Percentiles rank a stretch among this genome's conserved stretches.
Conservation (phyloP, 2,329 filamentous ascomycete genomes). For the Chaetomiaceae sp. region DNA sequence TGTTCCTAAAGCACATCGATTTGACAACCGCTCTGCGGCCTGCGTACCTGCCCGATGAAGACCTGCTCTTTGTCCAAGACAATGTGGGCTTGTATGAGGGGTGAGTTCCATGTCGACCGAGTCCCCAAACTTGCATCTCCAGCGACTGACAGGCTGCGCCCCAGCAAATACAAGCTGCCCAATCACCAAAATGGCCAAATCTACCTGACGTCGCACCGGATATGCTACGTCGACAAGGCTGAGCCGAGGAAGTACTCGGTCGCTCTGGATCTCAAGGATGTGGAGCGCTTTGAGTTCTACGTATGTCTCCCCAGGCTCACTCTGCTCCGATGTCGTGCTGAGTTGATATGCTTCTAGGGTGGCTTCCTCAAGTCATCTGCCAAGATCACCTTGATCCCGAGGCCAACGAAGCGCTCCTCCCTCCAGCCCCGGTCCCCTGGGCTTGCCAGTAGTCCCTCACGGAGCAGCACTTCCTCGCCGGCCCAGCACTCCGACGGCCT, state of each 20-base stretch:
- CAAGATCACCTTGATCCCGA: constrained; percentile 86
- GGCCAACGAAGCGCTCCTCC: constrained; percentile 64
- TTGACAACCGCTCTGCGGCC: constrained; percentile 94
- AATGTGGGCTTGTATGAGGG: constrained; percentile 96
- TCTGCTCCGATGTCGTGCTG: constrained; percentile 16
- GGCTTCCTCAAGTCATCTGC: constrained; percentile 93
- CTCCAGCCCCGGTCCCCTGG: constrained; percentile 51
- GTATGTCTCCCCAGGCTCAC: constrained; percentile 38
- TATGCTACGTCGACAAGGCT: constrained; percentile 88
- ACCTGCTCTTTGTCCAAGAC: constrained; percentile 93
- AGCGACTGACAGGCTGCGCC: not conserved
- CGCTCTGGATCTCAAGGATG: constrained; percentile 81
- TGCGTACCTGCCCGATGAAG: constrained; percentile 87
- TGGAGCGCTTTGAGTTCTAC: constrained; percentile 88
- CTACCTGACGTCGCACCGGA: constrained; percentile 91
- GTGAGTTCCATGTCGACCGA: constrained; percentile 48
- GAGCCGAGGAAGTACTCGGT: constrained; percentile 82
- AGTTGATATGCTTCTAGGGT: constrained; percentile 48
- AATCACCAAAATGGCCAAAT: constrained; percentile 94
- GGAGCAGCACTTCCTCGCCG: constrained; percentile 43
- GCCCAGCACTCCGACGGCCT: constrained; percentile 40
- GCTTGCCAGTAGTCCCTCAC: constrained; percentile 42
- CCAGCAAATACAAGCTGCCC: constrained; percentile 89
- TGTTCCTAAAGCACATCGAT: constrained; percentile 96
- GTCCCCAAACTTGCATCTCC: not conserved